Base-by-base conservation (phyloP, 768 basidiomycete genomes). In the Dioszegia hungarica region DNA sequence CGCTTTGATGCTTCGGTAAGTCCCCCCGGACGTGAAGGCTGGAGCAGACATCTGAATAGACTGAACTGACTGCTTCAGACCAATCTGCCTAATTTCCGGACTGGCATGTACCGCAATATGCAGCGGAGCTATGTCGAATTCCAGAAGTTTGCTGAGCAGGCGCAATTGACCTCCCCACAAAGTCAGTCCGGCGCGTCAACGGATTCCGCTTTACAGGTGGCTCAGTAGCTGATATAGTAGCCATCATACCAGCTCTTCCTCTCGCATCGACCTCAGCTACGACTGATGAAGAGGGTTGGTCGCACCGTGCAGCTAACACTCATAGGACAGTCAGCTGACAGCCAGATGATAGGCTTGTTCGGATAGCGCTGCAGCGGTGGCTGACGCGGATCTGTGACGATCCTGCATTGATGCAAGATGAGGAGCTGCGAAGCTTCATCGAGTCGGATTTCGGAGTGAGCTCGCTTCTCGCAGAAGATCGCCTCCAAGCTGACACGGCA, bases 241-340 rank as follows among this genome's bases (percentile, higher is more conserved):
- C 93, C 25, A 95, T 99, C 66, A 81, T 97, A 15, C 90, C 95
- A 8, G 95, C 95, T 3, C 82, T 99, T 14, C 95, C 95, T 1
- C 82, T 98, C n/a, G 84, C 93, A 0, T 90, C 94, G 64, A 97
- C 93, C 0, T 97, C 93, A 12, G 95, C 95, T 2, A 87, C 90
- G 24, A 92, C 90, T 12, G 95, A 98, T 70, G 95, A 98, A 78
- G 95, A 98, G 77, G 79, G 79, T 79, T 29, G 15, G 74, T 64
- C 17, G 9, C n/a, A 41, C 34, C 53, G 29, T 22, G 12, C 15
- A 45, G n/a, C n/a, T n/a, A n/a, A n/a, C n/a, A 28, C 36, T 8
- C 22, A 14, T 6, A 45, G 19, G 39, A 43, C 25, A 0, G 37
- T 15, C 39, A 12, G 39, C 41, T 63, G 48, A 59, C 56, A 1